These are phyloP conservation scores for Sequoiadendron giganteum DNA, from an alignment of 75 land plant genomes.

Conservation along the genomic window DNA sequence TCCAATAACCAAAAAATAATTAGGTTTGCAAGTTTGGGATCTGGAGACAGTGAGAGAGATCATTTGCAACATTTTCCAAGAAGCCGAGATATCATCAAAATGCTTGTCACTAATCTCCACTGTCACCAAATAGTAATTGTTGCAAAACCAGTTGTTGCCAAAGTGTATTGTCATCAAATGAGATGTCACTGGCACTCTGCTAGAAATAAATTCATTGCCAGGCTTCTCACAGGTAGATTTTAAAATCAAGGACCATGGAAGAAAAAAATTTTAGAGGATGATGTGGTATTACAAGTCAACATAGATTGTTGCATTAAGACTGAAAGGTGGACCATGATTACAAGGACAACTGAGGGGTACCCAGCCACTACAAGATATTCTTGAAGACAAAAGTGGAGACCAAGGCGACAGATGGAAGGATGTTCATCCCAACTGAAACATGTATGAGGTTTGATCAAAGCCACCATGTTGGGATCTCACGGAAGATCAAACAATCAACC, in stretches of 20 bases:
- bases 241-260: neutral
- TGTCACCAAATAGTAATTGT: no score
- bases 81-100: neutral
- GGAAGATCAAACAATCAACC: neutral
- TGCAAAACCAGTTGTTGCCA: neutral
- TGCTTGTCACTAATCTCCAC: neutral
- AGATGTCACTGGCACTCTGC: neutral
- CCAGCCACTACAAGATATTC: no score
- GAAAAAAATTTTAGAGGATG: neutral
- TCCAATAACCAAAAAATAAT: neutral
- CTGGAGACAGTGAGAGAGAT: neutral
- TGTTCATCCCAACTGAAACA: neutral
- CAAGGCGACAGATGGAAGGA: neutral
- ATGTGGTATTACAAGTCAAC: neutral
- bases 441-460: neutral
- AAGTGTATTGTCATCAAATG: neutral
- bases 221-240: neutral
- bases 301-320: neutral
- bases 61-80: neutral
- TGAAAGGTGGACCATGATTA: neutral
- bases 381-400: neutral
- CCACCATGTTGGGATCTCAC: neutral
- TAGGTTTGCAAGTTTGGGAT: neutral
- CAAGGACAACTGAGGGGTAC: neutral
- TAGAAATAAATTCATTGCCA: neutral